Base-by-base conservation (phyloP, 495 filamentous ascomycete species). In the Aspergillus hancockii region DNA sequence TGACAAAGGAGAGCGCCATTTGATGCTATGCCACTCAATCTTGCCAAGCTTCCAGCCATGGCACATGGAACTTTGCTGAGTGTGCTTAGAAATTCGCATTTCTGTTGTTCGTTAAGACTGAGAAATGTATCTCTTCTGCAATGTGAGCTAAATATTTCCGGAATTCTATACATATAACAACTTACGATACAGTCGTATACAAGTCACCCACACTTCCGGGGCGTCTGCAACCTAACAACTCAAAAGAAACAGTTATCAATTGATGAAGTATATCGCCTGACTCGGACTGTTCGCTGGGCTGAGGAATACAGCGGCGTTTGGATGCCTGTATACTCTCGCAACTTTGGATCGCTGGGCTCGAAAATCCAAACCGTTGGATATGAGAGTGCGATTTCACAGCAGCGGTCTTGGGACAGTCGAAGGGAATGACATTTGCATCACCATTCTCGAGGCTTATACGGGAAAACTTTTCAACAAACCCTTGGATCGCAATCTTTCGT, bases 51-150 rank as follows among this genome's bases (percentile, higher is more conserved):
- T n/a, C 77, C 56, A 16, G 70, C 67, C 16, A 74, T 64, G 50
- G 73, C 76, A 69, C 79, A 84, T 18, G 79, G 68, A 43, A 83
- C 63, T 41, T 70, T 71, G 40, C 74, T 71, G 7, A 85, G 59
- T 32, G 60, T 61, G 18, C 71, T 57, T 25, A 79, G 53, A 18
- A 75, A 57, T 22, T 75, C 64, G 19, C 61, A 71, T 53, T 71
- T 73, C 52, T 63, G 54, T 23, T 68, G 49, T 49, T 79, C 73
- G 1, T 62, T 31, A 25, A 73, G 61, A 3, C 18, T 47, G 9
- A 62, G 53, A 45, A 71, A 75, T 23, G 64, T 64, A 47, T 57
- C 52, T 25, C 71, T 75, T 58, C 40, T 45, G 25, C 31, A 51
- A 32, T 49, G 34, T 28, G 21, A 45, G 21, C 47, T 71, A 28